Conservation (phyloP, 129 eudicot genomes). For the Logfia minima region DNA sequence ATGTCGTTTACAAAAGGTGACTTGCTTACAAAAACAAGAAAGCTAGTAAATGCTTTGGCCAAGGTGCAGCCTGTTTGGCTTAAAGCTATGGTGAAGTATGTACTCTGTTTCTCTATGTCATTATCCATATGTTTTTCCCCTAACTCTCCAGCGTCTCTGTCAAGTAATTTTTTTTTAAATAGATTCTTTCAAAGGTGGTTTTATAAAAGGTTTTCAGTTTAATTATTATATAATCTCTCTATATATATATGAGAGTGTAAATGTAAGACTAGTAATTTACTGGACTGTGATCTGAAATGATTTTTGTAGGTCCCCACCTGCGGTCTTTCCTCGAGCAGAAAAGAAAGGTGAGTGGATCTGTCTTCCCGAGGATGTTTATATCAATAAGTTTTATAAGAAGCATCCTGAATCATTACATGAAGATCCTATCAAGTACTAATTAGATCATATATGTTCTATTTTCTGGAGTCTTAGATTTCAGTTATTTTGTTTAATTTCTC, state of each 20-base stretch:
- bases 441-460: slow-evolving; percentile 14
- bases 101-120: not conserved
- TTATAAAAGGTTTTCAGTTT: not conserved
- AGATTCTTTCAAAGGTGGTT: not conserved
- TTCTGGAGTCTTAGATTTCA: not conserved
- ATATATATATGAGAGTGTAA: not conserved
- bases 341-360: slow-evolving; percentile 53
- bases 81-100: slow-evolving; percentile 86
- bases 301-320: slow-evolving; percentile 73
- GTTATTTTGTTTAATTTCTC: not conserved
- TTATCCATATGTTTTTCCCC: not conserved
- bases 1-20: slow-evolving; percentile 79
- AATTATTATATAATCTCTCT: not conserved
- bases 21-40: slow-evolving; percentile 75
- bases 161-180: not conserved
- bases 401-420: slow-evolving; percentile 74
- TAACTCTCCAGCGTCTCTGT: not conserved
- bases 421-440: slow-evolving; percentile 75
- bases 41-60: slow-evolving; percentile 83
- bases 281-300: slow-evolving; percentile 7
- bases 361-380: slow-evolving; percentile 73
- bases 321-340: slow-evolving; percentile 70
- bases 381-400: slow-evolving; percentile 66
- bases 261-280: not conserved
- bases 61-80: slow-evolving; percentile 82